These are phyloP conservation scores for Fraxinus albicans DNA, from an alignment of 305 asterid species.

Conservation along the genomic window DNA sequence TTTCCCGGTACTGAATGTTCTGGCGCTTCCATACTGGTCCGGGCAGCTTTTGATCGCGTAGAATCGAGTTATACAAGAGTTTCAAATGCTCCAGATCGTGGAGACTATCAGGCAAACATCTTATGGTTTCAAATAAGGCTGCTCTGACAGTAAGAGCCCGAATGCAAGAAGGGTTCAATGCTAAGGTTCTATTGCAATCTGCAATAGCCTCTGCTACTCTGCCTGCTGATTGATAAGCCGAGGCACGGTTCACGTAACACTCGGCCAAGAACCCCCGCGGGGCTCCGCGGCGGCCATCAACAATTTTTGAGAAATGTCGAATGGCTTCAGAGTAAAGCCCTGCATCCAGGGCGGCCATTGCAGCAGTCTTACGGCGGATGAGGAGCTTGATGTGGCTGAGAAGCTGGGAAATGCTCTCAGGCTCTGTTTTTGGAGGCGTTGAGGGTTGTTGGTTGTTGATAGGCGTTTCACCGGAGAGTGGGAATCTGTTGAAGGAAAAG, in stretches of 20 bases:
- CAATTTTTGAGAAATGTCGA: slow-evolving; percentile 81
- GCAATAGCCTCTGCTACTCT: slow-evolving; percentile 75
- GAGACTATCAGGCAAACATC: slow-evolving; percentile 79
- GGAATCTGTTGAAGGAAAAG: slow-evolving; percentile 56
- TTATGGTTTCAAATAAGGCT: slow-evolving; percentile 57
- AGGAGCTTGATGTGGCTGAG: slow-evolving; percentile 80
- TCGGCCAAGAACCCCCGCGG: slow-evolving; percentile 64
- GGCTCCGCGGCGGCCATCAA: slow-evolving; percentile 87
- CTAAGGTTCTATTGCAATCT: slow-evolving; percentile 37
- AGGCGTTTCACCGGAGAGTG: slow-evolving; percentile 40
- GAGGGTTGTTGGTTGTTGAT: slow-evolving; percentile 33
- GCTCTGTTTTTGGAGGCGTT: slow-evolving; percentile 58
- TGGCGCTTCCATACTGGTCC: slow-evolving; percentile 85
- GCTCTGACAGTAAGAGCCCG: slow-evolving; percentile 74
- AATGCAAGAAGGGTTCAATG: slow-evolving; percentile 77
- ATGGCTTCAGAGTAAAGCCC: slow-evolving; percentile 48
- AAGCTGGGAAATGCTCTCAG: slow-evolving; percentile 67
- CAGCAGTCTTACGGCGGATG: slow-evolving; percentile 84
- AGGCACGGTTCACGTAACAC: slow-evolving; percentile 48
- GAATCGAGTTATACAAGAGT: slow-evolving; percentile 57
- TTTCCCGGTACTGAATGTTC: slow-evolving; percentile 67
- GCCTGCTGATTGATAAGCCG: slow-evolving; percentile 74
- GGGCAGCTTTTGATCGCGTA: slow-evolving; percentile 69
- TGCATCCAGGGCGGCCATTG: slow-evolving; percentile 67
- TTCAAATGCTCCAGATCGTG: slow-evolving; percentile 60